Percentiles rank a stretch among this genome's conserved stretches.
phyloP scores from a whole-genome alignment of 768 basidiomycete species.

The Trametes maxima region DNA sequence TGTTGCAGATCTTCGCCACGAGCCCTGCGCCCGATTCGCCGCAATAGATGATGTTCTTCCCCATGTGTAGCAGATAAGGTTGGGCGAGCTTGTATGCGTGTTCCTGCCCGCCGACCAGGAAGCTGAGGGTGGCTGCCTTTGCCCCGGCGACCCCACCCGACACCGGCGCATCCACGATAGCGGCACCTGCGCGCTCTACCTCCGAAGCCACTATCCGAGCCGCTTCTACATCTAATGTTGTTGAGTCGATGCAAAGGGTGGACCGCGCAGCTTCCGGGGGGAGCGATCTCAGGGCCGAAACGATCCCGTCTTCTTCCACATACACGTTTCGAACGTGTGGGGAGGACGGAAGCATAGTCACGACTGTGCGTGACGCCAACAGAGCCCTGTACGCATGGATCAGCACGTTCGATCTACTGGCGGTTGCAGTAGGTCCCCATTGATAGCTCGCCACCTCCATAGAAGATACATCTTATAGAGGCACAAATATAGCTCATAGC shows the following conservation, averaged over 20 bases:
- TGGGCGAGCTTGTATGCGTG: constrained; percentile 57
- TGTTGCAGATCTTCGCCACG: constrained; percentile 91
- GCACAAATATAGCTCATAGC: no score
- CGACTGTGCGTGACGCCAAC: constrained; percentile 60
- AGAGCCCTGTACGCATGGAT: constrained; percentile 51
- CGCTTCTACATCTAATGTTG: constrained; percentile 81
- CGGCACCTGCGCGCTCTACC: constrained; percentile 57
- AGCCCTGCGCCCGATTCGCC: constrained; percentile 81
- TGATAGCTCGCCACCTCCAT: no score
- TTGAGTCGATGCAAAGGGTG: constrained; percentile 85
- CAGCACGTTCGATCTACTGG: background rate
- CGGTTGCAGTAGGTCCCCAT: no score
- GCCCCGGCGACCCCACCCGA: constrained; percentile 92
- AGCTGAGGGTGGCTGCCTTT: constrained; percentile 83
- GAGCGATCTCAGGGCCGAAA: constrained; percentile 60
- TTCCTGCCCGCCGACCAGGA: constrained; percentile 84
- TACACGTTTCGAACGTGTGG: constrained; percentile 86
- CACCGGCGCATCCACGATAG: constrained; percentile 92
- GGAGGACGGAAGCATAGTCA: constrained; percentile 93
- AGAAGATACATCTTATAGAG: no score
- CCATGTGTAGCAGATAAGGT: constrained; percentile 73
- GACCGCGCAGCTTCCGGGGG: constrained; percentile 35
- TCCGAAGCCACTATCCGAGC: constrained; percentile 64
- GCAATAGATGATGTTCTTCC: constrained; percentile 79
- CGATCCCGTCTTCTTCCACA: constrained; percentile 56